These are phyloP conservation scores for Aquilaria malaccensis DNA, from an alignment of 345 rosid species.

Conservation along the genomic window DNA sequence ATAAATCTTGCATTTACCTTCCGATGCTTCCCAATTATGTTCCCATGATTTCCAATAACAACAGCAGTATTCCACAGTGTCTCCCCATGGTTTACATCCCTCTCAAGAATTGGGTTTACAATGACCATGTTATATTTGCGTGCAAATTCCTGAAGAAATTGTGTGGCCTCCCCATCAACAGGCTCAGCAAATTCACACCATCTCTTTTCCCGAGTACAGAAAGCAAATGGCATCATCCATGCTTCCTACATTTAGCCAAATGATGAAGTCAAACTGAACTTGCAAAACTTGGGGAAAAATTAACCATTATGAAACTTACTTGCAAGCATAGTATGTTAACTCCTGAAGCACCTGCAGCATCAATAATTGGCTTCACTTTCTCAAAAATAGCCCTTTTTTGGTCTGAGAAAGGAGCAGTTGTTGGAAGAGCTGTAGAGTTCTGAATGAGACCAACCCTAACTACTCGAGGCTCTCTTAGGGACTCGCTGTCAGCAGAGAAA, in stretches of 20 bases:
- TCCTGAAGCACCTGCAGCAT: constrained; percentile 81
- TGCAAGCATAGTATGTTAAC: constrained; percentile 91
- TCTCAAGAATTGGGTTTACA: constrained; percentile 82
- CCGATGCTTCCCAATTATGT: constrained; percentile 87
- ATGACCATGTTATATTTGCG: constrained; percentile 85
- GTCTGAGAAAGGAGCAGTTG: constrained; percentile 58
- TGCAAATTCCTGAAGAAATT: constrained; percentile 73
- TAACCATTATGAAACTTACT: constrained; percentile 22
- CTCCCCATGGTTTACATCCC: constrained; percentile 86
- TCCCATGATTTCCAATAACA: constrained; percentile 81
- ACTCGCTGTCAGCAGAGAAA: constrained; percentile 70
- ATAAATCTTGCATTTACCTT: constrained; percentile 40
- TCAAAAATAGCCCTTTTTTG: constrained; percentile 61
- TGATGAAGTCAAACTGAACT: background rate
- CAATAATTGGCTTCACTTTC: constrained; percentile 69
- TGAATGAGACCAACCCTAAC: constrained; percentile 94
- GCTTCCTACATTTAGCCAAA: constrained; percentile 53
- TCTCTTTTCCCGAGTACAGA: constrained; percentile 89
- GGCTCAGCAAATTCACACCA: constrained; percentile 99
- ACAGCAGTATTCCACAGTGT: constrained; percentile 92
- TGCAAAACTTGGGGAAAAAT: constrained; percentile 1
- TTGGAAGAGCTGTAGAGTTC: constrained; percentile 78
- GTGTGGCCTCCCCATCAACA: constrained; percentile 72
- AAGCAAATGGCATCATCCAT: constrained; percentile 97
- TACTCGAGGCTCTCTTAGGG: constrained; percentile 57